Base-by-base conservation (phyloP, 345 rosid genomes). In the Aquilaria malaccensis region DNA sequence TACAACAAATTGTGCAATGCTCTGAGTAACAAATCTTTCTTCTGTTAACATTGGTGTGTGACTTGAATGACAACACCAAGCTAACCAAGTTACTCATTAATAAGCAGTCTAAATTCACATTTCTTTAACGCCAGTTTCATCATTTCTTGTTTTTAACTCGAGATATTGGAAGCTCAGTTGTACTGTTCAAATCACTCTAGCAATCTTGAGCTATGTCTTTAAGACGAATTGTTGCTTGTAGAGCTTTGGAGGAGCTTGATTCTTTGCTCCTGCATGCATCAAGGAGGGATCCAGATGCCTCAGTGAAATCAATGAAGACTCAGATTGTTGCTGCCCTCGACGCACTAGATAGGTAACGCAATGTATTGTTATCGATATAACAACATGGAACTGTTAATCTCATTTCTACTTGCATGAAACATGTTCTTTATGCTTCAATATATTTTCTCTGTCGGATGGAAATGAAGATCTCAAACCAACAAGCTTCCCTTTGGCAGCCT, bases 171-270 rank as follows among this genome's bases (percentile, higher is more conserved):
- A 13, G 7, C 13, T 11, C 4, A 30, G 14, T 49, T 32, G 10
- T 0, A 33, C n/a, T 11, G 22, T 41, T 31, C 9, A 2, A 6
- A 31, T 11, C 0, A 2, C 58, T 31, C 33, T 30, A 37, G 45
- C 33, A 48, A 52, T 59, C 5, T 41, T 12, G 22, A 22, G 22
- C 22, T 22, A 22, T 22, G 22, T 22, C 1, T 22, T 22, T 22
- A 22, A 22, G 22, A 22, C 1, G 22, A 22, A 22, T 22, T 22
- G 22, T 22, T 10, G 41, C 13, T 48, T 33, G 64, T 55, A 89
- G 95, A 59, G 81, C 87, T 7, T 66, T 85, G 78, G 97, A 89
- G 75, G 94, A 93, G 12, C 77, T 85, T 5, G 96, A 89, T 77
- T 79, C 84, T 51, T 60, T 89, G 77, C 77, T 85, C 63, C 87